A percentile compares a stretch with the other conserved stretches of the same genome.
Evolutionary conservation across 352 stramenopile genomes (phyloP).

Genomic region (Phytophthora tentaculata): DNA sequence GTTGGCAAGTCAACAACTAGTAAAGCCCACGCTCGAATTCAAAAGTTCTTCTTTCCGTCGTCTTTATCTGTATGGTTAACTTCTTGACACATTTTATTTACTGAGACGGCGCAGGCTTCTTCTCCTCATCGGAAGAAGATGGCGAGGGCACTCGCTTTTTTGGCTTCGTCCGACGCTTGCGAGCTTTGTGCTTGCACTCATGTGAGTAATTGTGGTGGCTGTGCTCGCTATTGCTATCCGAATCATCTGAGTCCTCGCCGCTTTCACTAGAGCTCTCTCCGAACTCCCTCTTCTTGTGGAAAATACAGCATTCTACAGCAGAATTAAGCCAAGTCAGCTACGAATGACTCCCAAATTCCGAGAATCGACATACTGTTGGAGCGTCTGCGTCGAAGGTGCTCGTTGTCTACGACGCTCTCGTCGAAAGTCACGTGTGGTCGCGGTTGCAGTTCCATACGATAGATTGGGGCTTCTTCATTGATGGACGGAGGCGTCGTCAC

Average conservation of each 20-base stretch:
- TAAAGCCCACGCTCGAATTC: slow-evolving; percentile 26
- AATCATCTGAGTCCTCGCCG: slow-evolving; percentile 76
- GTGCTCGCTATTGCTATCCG: slow-evolving; percentile 23
- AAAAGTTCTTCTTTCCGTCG: slow-evolving; percentile 19
- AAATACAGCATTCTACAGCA: slow-evolving; percentile 90
- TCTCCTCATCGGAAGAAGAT: slow-evolving; percentile 47
- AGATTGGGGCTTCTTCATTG: slow-evolving; percentile 41
- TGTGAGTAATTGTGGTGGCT: slow-evolving; percentile 33
- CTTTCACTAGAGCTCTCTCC: slow-evolving; percentile 93
- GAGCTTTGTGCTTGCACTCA: slow-evolving; percentile 41
- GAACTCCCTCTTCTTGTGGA: slow-evolving; percentile 93
- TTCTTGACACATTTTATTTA: slow-evolving; percentile 13
- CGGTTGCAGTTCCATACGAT: slow-evolving; percentile 79
- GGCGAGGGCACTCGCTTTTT: slow-evolving; percentile 43
- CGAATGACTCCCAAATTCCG: background rate
- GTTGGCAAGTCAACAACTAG: slow-evolving; percentile 16
- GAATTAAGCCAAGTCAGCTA: slow-evolving; percentile 4
- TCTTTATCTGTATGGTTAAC: slow-evolving; percentile 10
- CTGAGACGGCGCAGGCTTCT: slow-evolving; percentile 34
- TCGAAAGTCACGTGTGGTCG: slow-evolving; percentile 88
- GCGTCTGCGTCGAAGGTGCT: slow-evolving; percentile 91
- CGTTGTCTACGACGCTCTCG: slow-evolving; percentile 92
- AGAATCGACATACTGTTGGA: slow-evolving; percentile 82
- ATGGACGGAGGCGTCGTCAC: slow-evolving; percentile 23
- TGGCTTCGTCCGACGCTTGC: slow-evolving; percentile 26